phyloP scores from a whole-genome alignment of 441 rosid species.

The Gossypium schwendimanii region DNA sequence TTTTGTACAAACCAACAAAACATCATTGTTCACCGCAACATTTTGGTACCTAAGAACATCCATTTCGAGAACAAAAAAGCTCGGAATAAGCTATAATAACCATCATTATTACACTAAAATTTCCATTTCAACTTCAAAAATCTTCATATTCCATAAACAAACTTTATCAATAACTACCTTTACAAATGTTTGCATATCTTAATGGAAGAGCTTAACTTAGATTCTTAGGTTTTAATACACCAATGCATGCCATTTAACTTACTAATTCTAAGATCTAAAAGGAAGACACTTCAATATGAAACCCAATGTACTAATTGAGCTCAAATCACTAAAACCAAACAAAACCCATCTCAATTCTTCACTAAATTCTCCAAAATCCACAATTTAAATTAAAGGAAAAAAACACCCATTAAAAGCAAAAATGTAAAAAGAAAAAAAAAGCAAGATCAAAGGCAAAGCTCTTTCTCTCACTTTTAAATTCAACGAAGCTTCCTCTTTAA shows the following conservation, averaged over 20 bases:
- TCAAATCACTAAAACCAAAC: slow-evolving; percentile 11
- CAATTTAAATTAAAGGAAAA: not conserved
- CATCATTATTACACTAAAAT: not conserved
- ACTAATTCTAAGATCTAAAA: slow-evolving; percentile 31
- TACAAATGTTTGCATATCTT: not conserved
- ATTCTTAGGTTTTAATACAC: not conserved
- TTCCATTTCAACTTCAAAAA: not conserved
- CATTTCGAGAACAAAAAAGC: slow-evolving; percentile 15
- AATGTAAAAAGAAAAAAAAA: slow-evolving; percentile 10
- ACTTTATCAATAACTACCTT: not conserved
- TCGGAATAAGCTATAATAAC: not conserved
- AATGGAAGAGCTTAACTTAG: not conserved
- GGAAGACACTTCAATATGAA: slow-evolving; percentile 5
- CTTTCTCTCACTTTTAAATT: slow-evolving; percentile 11
- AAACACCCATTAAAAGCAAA: not conserved
- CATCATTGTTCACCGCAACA: not conserved
- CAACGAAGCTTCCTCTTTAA: slow-evolving; percentile 8
- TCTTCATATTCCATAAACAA: slow-evolving; percentile 8
- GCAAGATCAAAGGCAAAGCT: slow-evolving; percentile 9
- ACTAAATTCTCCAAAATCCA: slow-evolving; percentile 13
- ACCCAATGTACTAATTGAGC: slow-evolving; percentile 8
- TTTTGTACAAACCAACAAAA: slow-evolving; percentile 6
- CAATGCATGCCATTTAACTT: slow-evolving; percentile 6
- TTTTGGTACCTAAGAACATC: not conserved
- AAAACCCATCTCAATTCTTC: slow-evolving; percentile 22